These are phyloP conservation scores for Tephrocybe sp. DNA, from an alignment of 768 basidiomycete species.

Conservation along the genomic window DNA sequence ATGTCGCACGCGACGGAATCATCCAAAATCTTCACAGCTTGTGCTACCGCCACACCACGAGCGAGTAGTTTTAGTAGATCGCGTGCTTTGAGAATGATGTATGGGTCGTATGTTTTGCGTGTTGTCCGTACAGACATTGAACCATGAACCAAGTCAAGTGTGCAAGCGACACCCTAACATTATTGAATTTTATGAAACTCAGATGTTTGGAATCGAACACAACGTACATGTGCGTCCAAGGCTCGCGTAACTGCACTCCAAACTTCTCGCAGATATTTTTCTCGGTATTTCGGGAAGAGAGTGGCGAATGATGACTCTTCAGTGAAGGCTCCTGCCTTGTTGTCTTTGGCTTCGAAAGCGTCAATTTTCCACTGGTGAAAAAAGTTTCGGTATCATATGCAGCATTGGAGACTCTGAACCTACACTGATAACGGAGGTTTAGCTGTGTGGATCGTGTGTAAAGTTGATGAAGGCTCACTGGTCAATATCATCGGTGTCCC, in stretches of 20 bases:
- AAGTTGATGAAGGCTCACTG: slow-evolving; percentile 65
- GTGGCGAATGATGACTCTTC: slow-evolving; percentile 99
- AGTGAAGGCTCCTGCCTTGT: slow-evolving; percentile 79
- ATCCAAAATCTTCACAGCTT: slow-evolving; percentile 88
- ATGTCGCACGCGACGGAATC: slow-evolving; percentile 94
- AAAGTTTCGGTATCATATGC: neutral
- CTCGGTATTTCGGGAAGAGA: slow-evolving; percentile 97
- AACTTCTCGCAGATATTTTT: slow-evolving; percentile 92
- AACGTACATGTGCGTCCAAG: slow-evolving; percentile 73
- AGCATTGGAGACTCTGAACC: slow-evolving; percentile 21
- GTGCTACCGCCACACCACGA: slow-evolving; percentile 81
- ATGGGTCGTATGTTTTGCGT: slow-evolving; percentile 96
- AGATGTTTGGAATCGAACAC: no score
- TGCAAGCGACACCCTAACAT: slow-evolving; percentile 87
- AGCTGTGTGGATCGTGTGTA: slow-evolving; percentile 6
- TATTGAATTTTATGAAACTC: no score
- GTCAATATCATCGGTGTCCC: slow-evolving; percentile 99
- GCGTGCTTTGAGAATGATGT: slow-evolving; percentile 92
- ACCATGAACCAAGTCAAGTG: slow-evolving; percentile 92
- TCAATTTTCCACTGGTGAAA: slow-evolving; percentile 82
- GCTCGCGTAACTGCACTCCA: slow-evolving; percentile 91
- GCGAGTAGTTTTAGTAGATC: slow-evolving; percentile 96
- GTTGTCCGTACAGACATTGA: slow-evolving; percentile 98
- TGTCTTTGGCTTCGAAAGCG: slow-evolving; percentile 70
- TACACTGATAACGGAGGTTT: slow-evolving; percentile 37